These are phyloP conservation scores for Cucurbita moschata DNA, from an alignment of 306 rosid genomes.

Conservation along the genomic window DNA sequence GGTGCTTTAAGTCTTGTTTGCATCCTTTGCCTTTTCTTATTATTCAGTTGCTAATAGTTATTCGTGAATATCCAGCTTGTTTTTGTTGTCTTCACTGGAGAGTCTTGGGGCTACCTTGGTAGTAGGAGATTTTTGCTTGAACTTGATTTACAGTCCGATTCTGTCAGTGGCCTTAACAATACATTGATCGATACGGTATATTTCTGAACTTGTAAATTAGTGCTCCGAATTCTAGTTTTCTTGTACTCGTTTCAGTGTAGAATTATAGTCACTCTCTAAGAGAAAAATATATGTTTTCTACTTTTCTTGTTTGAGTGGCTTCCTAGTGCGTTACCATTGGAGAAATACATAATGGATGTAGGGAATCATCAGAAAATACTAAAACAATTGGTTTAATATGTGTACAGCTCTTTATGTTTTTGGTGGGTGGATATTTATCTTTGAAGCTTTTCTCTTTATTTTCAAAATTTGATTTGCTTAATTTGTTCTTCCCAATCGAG, in stretches of 20 bases:
- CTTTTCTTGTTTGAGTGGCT: not conserved
- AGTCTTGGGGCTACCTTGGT: constrained; percentile 95
- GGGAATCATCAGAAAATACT: not conserved
- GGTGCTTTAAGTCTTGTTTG: not conserved
- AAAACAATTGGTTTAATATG: not conserved
- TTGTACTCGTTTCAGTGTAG: not conserved
- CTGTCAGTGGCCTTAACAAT: constrained; percentile 60
- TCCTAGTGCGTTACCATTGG: not conserved
- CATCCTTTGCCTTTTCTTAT: not conserved
- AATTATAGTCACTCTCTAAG: not conserved
- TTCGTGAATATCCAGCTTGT: constrained; percentile 62
- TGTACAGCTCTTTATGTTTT: not conserved
- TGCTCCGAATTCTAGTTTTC: not conserved
- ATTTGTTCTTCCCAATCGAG: not conserved
- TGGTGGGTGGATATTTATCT: not conserved
- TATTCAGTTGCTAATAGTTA: constrained; percentile 19
- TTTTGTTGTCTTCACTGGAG: constrained; percentile 78
- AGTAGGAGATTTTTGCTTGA: constrained; percentile 81
- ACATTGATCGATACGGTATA: constrained; percentile 64
- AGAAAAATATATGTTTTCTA: not conserved
- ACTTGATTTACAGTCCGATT: constrained; percentile 74
- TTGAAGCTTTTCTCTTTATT: not conserved
- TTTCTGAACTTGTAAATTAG: constrained; percentile 9
- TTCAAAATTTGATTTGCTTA: not conserved
- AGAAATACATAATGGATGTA: not conserved